Evolutionary conservation across 2,329 filamentous ascomycete genomes (phyloP).

Genomic region (Colletotrichum truncatum): DNA sequence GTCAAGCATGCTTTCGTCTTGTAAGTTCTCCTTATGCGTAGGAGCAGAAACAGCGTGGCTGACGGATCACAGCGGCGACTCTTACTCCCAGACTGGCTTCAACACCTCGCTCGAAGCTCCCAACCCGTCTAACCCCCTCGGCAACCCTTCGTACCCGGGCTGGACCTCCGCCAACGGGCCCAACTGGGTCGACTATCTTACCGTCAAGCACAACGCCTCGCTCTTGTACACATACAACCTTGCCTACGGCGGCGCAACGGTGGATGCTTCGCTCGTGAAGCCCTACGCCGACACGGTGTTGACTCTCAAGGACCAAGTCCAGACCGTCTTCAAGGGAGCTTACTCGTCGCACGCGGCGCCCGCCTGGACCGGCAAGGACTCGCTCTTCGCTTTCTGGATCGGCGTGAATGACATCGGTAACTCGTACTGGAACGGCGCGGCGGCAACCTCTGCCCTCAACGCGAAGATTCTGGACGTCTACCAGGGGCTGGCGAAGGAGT

Average conservation of each 20-base stretch:
- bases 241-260: conserved; percentile 62
- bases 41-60: neutral
- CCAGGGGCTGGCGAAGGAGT: conserved; percentile 47
- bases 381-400: conserved; percentile 60
- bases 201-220: conserved; percentile 55
- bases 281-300: conserved; percentile 58
- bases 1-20: conserved; percentile 53
- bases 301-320: conserved; percentile 60
- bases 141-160: conserved; percentile 66
- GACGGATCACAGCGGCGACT: conserved; percentile 38
- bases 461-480: conserved; percentile 53
- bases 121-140: conserved; percentile 63
- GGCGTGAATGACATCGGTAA: conserved; percentile 66
- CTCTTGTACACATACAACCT: conserved; percentile 61
- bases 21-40: too few species aligned
- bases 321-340: conserved; percentile 29
- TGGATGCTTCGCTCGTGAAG: conserved; percentile 59
- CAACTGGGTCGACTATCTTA: conserved; percentile 62
- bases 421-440: conserved; percentile 46
- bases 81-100: conserved; percentile 56
- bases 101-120: conserved; percentile 60
- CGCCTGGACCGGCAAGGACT: conserved; percentile 45
- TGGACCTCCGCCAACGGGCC: conserved; percentile 58
- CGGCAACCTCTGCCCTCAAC: conserved; percentile 44
- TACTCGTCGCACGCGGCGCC: conserved; percentile 47